Conservation (phyloP, 1,284 basidiomycete species). For the Cryptococcus sp. region DNA sequence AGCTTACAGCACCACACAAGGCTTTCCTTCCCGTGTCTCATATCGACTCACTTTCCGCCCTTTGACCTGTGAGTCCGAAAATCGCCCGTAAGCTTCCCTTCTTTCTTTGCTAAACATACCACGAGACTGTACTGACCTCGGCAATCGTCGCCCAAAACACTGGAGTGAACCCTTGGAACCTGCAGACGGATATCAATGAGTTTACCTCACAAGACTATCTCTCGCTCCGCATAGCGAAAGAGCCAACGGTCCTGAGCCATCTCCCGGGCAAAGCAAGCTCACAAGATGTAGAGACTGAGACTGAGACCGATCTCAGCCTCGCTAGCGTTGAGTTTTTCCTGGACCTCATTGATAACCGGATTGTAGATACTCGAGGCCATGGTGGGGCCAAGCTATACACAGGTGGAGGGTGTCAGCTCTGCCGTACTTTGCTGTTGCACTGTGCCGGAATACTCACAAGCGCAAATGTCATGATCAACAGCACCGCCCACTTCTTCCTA, state of each 20-base stretch:
- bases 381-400: constrained; percentile 60
- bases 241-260: no score
- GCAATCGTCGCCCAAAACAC: constrained; percentile 40
- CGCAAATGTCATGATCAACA: constrained; percentile 36
- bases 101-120: constrained; percentile 58
- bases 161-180: constrained; percentile 45
- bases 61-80: constrained; percentile 52
- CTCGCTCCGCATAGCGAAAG: background rate
- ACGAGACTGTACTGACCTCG: constrained; percentile 17
- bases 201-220: background rate
- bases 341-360: constrained; percentile 60
- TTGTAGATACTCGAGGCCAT: constrained; percentile 55
- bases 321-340: constrained; percentile 62
- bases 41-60: constrained; percentile 60
- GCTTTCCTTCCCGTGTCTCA: background rate
- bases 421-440: background rate
- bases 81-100: constrained; percentile 54
- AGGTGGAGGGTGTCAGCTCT: background rate
- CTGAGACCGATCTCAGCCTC: constrained; percentile 67
- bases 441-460: constrained; percentile 27
- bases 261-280: constrained; percentile 7
- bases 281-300: constrained; percentile 71
- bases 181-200: constrained; percentile 4
- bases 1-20: background rate
- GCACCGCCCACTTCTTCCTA: constrained; percentile 57